Evolutionary conservation across 257 asterid genomes (phyloP).

Genomic region (Penstemon newberryi): DNA sequence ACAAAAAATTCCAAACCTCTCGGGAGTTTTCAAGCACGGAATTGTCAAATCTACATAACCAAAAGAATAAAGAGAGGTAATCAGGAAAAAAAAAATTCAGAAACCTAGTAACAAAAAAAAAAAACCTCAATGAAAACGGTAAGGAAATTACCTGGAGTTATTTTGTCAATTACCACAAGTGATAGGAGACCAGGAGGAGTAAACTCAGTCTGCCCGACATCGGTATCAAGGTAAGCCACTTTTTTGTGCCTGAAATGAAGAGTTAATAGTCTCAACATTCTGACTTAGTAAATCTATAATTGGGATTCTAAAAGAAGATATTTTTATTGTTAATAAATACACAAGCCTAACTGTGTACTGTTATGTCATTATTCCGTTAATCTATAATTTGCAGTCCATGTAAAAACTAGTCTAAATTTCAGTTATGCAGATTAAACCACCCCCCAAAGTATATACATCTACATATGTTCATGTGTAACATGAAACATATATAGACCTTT

Average conservation of each 20-base stretch:
- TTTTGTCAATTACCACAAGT: slow-evolving; percentile 68
- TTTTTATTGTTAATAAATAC: no score
- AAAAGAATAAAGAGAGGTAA: not conserved
- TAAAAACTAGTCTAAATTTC: no score
- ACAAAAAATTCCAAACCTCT: slow-evolving; percentile 50
- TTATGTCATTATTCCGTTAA: no score
- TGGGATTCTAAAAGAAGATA: no score
- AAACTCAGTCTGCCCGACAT: slow-evolving; percentile 96
- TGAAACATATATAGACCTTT: no score
- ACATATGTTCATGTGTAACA: not conserved
- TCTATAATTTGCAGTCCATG: no score
- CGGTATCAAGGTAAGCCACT: slow-evolving; percentile 95
- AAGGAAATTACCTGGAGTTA: slow-evolving; percentile 53
- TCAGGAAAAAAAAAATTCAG: slow-evolving; percentile 3
- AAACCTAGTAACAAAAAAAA: not conserved
- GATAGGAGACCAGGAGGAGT: slow-evolving; percentile 90
- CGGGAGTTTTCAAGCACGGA: slow-evolving; percentile 90
- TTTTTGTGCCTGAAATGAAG: slow-evolving; percentile 62
- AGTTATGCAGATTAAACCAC: not conserved
- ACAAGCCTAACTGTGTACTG: no score
- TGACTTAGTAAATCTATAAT: not conserved
- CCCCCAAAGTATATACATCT: not conserved
- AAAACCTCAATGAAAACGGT: not conserved
- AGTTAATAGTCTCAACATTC: not conserved
- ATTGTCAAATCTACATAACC: slow-evolving; percentile 62